Evolutionary conservation across 768 basidiomycete species (phyloP), one percentile per base, ranked within the genome.

Genomic region (Rubroboletus pulcherrimus): DNA sequence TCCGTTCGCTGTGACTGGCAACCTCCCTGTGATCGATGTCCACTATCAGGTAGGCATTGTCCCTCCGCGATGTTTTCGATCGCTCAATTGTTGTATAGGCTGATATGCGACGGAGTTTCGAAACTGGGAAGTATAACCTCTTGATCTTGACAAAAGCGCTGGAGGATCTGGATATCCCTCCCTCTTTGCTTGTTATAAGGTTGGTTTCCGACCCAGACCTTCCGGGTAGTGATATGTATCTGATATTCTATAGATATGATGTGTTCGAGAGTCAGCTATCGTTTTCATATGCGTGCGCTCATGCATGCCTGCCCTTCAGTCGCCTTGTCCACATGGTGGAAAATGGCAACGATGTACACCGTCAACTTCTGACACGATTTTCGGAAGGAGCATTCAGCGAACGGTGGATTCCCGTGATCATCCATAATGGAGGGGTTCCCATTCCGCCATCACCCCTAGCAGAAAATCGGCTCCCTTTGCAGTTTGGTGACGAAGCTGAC

Each of bases 251-350:
- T 37, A 88, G 86, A 64, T 67, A 57, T 41, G 57, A 56, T 56
- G 35, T 40, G 1, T 83, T 82, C 53, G 81, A 86, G 59, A 83
- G 85, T 57, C 82, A 83, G 50, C 64, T 86, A 7, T 84, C 84
- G 5, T 79, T 83, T 65, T 81, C 80, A 14, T 81, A 79, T 62
- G 71, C 77, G 42, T 81, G 80, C 31, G 76, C 80, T 31, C 74
- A 75, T 33, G 74, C 81, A 39, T 65, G 74, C 44, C 78, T 78
- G 8, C 70, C 74, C 40, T 74, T 77, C 53, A 77, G 82, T 56
- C 79, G 82, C 63, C 62, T 87, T 40, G 69, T 90, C 7, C 79
- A 87, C 63, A 80, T 91, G 79, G 76, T 79, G 21, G 83, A 89
- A 65, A 74, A 77, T 57, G 78, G 75, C 4, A 84, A 83, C 57